Base-by-base conservation (phyloP, 2,329 filamentous ascomycete genomes). In the Nothophoma quercina region DNA sequence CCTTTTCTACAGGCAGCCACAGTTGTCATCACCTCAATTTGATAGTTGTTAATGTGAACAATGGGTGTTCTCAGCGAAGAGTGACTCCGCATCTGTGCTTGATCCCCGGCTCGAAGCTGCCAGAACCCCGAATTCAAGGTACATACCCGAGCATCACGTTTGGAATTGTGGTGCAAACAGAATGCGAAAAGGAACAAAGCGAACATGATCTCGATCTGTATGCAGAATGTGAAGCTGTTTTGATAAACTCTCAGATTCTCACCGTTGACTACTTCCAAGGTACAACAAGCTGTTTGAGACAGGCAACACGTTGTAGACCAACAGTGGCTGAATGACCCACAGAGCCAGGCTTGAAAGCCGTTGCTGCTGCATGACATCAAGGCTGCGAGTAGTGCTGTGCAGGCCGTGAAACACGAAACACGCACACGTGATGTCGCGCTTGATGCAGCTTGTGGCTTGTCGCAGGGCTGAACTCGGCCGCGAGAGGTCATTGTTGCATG, bases 351-450 rank as follows among this genome's bases (percentile, higher is more conserved):
- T n/a, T n/a, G 6, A 48, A 15, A 10, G 42, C 18, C 23, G 33
- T 21, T 16, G 18, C 15, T 33, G 18, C 10, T 41, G 49, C 43
- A 52, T 52, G 32, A 30, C 35, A 52, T 19, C 30, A 22, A 15
- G 26, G 46, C 38, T 42, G 40, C 40, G 34, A 43, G 28, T 40
- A 44, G 47, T 39, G 21, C 41, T 26, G 23, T 39, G 21, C 41
- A 26, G 23, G 21, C 10, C 26, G 33, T 32, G 47, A 25, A 19
- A 38, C 47, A 28, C 32, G 40, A 40, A 28, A 43, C 12, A 15
- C 41, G 21, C 39, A 18, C 35, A 55, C 51, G 51, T 55, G 51
- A 55, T 23, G 38, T 50, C 45, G 46, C 41, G 45, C 40, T 46
- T 55, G 42, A 45, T 52, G 41, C 36, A 36, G 49, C 43, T 9